Base-by-base conservation (phyloP, 805 yeast genomes). In the Lachancea thermotolerans region DNA sequence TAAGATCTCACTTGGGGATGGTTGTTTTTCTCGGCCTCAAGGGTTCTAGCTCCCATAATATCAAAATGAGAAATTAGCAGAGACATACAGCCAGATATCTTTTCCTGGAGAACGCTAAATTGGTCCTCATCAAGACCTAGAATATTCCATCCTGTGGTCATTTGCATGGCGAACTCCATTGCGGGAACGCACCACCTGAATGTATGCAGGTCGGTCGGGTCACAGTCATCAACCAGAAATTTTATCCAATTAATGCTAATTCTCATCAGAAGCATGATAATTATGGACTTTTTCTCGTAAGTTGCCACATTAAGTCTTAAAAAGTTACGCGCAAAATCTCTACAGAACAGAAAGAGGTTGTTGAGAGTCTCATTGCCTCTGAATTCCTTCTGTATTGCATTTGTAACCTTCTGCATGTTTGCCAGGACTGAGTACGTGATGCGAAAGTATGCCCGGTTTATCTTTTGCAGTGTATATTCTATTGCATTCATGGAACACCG, bases 131-230 rank as follows among this genome's bases (percentile, higher is more conserved):
- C 80, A 45, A 93, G 70, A 0, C 90, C 84, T 42, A 91, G 68
- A 35, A 93, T 89, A 58, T 91, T 90, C 59, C 85, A 85, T 1
- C 96, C 96, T 42, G 83, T 75, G 0, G 96, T 89, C 78, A 91
- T 82, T 53, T 84, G 88, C 95, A 89, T 88, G 0, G 96, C 95
- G 72, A 88, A 91, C 59, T 93, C 99, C 54, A 93, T 72, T 0
- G 99, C 98, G 11, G 86, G 74, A 18, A 93, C 98, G 64, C 96
- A 88, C 96, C 97, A 93, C 55, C 95, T 73, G 59, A 93, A 93
- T 0, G 98, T 91, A 55, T 81, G 85, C 45, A 84, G 77, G 53
- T 91, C 97, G 0, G 95, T 83, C 1, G 97, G 96, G 12, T 81
- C 81, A 68, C 99, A 93, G 58, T 91, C 97, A 63, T 93, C 96